A percentile compares a stretch with the other conserved stretches of the same genome.
Conservation (phyloP, 345 rosid species). For the Noccaea caerulescens region DNA sequence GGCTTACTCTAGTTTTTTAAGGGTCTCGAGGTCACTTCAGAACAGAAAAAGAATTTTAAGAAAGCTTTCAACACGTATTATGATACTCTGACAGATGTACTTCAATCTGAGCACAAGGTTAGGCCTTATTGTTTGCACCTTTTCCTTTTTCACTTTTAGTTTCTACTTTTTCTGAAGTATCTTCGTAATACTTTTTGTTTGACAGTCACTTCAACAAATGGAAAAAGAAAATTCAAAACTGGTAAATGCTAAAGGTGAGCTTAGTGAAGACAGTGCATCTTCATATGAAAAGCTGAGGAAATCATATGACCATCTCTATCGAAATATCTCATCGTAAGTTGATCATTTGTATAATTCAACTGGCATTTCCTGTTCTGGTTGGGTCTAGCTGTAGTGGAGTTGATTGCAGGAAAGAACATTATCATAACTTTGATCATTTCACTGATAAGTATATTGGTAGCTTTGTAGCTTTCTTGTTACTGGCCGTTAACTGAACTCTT, state of each 20-base stretch:
- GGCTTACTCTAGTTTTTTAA: conserved; percentile 68
- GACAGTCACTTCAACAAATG: conserved; percentile 90
- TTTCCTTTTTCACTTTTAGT: conserved; percentile 25
- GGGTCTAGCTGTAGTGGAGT: conserved; percentile 24
- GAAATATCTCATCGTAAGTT: conserved; percentile 90
- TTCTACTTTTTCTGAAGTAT: conserved; percentile 10
- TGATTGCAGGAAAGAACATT: conserved; percentile 26
- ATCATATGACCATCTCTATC: conserved; percentile 90
- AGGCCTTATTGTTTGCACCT: conserved; percentile 43
- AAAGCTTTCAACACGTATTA: conserved; percentile 80
- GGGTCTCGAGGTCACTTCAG: conserved; percentile 76
- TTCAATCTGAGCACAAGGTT: conserved; percentile 91
- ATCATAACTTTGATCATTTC: conserved; percentile 16
- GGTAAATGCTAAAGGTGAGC: conserved; percentile 95
- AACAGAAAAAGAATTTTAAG: conserved; percentile 82
- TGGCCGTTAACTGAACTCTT: conserved; percentile 16
- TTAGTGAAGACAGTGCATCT: conserved; percentile 84
- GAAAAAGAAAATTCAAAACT: conserved; percentile 94
- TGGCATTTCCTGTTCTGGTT: conserved; percentile 24
- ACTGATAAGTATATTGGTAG: conserved; percentile 13
- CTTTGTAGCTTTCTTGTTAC: conserved; percentile 32
- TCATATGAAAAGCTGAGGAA: conserved; percentile 95
- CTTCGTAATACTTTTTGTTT: conserved; percentile 1
- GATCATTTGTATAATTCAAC: conserved; percentile 31
- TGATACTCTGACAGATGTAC: conserved; percentile 82